Conservation (phyloP, 1,139 yeast genomes). For the Williopsis jadinii region DNA sequence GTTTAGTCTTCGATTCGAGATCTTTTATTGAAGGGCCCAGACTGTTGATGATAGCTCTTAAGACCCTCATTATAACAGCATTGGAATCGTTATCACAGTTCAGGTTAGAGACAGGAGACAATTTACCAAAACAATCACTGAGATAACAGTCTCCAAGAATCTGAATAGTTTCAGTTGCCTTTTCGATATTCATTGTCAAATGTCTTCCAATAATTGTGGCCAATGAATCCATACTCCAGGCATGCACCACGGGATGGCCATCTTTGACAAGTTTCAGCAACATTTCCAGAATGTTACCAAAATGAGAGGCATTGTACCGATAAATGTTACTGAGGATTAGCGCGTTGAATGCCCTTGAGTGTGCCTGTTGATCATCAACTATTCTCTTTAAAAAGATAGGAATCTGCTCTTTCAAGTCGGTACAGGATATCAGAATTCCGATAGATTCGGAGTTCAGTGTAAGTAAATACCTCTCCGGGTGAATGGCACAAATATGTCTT, state of each 20-base stretch:
- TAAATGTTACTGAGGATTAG: slow-evolving; percentile 56
- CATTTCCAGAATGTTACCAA: slow-evolving; percentile 46
- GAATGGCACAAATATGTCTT: slow-evolving; percentile 32
- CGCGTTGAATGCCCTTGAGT: slow-evolving; percentile 57
- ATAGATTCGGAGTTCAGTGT: slow-evolving; percentile 57
- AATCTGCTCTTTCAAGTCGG: slow-evolving; percentile 41
- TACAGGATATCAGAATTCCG: slow-evolving; percentile 50
- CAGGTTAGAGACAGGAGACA: slow-evolving; percentile 38
- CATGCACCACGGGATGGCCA: slow-evolving; percentile 80
- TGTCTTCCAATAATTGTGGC: slow-evolving; percentile 51
- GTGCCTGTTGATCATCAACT: slow-evolving; percentile 54
- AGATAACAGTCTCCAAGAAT: slow-evolving; percentile 39
- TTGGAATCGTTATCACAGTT: slow-evolving; percentile 37
- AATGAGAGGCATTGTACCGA: slow-evolving; percentile 38
- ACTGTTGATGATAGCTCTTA: slow-evolving; percentile 36
- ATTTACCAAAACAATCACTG: slow-evolving; percentile 50
- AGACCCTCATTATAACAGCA: slow-evolving; percentile 33
- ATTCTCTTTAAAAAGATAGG: slow-evolving; percentile 53
- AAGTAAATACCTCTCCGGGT: slow-evolving; percentile 29
- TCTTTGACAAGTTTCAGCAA: slow-evolving; percentile 58
- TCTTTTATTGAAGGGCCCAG: slow-evolving; percentile 44
- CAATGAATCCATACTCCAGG: slow-evolving; percentile 60
- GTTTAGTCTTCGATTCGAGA: slow-evolving; percentile 16
- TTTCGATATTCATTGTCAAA: slow-evolving; percentile 36
- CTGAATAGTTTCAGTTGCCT: slow-evolving; percentile 38